Evolutionary conservation across 768 basidiomycete genomes (phyloP).

Genomic region (Pleurotus sapidus): DNA sequence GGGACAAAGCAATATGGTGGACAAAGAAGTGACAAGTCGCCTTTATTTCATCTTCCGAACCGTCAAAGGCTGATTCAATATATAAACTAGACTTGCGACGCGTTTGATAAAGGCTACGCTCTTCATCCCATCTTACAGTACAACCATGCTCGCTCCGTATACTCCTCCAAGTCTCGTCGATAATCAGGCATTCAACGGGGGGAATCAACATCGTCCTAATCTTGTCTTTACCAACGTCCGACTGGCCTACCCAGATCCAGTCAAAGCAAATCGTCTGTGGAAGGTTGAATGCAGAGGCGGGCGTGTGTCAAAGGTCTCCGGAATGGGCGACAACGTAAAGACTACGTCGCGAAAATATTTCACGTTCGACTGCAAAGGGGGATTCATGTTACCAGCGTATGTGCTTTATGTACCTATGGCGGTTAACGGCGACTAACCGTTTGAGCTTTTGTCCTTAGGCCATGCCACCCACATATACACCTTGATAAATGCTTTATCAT

Average conservation of each 20-base stretch:
- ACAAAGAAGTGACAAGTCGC: conserved; percentile 1
- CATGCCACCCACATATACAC: conserved; percentile 66
- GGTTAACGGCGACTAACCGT: not conserved
- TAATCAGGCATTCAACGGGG: conserved; percentile 5
- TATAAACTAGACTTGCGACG: not conserved
- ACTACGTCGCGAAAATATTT: conserved; percentile 3
- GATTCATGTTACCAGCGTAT: conserved; percentile 35
- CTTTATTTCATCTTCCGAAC: too few relatives aligned
- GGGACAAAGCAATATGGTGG: conserved; percentile 5
- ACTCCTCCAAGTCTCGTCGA: conserved; percentile 2
- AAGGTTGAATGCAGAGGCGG: conserved; percentile 27
- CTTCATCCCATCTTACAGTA: not conserved
- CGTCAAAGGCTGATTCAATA: too few relatives aligned
- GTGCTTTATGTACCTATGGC: conserved; percentile 7
- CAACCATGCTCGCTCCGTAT: conserved; percentile 1
- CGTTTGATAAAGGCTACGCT: conserved; percentile 1
- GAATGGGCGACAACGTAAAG: conserved; percentile 5
- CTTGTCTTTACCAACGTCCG: conserved; percentile 21
- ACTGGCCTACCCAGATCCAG: conserved; percentile 23
- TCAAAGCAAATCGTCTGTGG: conserved; percentile 25
- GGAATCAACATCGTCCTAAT: not conserved
- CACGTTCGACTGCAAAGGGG: conserved; percentile 24
- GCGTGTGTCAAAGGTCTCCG: conserved; percentile 21
- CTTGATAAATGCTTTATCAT: conserved; percentile 70
- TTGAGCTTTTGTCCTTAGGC: conserved; percentile 13